Base-by-base conservation (phyloP, 169 alveolate species). In the Miamiensis avidus region DNA sequence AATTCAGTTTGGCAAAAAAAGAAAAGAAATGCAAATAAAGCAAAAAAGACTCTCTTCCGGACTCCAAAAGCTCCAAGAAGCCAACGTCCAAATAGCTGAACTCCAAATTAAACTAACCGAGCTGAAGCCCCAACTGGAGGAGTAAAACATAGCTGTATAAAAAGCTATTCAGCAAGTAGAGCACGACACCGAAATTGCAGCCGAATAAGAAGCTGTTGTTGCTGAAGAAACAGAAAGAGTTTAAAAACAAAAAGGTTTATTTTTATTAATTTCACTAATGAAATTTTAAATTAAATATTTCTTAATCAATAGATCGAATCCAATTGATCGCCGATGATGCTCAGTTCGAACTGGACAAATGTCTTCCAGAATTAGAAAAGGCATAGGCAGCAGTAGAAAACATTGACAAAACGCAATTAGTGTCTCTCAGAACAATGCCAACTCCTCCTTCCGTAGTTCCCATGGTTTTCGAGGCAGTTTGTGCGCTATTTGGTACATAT, bases 291-390 rank as follows among this genome's bases (percentile, higher is more conserved):
- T n/a, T n/a, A n/a, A n/a, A n/a, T n/a, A n/a, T n/a, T n/a, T n/a
- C n/a, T n/a, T n/a, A n/a, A n/a, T n/a, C n/a, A n/a, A n/a, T n/a
- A n/a, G 86, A 84, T 25, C 95, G 94, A n/a, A n/a, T n/a, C n/a
- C n/a, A n/a, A n/a, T n/a, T n/a, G n/a, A n/a, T n/a, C n/a, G n/a
- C n/a, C n/a, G n/a, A n/a, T n/a, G n/a, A n/a, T n/a, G n/a, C 98
- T 25, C 96, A 97, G 93, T 97, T 92, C 31, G 99, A 98, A 75
- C 91, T 97, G 34, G 98, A 94, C 64, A 93, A 92, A 83, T 98
- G 96, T 32, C 95, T 95, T 94, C 99, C 99, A 0, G 98, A 96
- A 79, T 91, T 97, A 31, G 95, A 94, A 73, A 95, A 92, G 25
- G 96, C 97, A 29, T 85, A 93, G 74, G n/a, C n/a, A n/a, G n/a